Base-by-base conservation (phyloP, 108 stramenopile species). In the Nitzschia palea region DNA sequence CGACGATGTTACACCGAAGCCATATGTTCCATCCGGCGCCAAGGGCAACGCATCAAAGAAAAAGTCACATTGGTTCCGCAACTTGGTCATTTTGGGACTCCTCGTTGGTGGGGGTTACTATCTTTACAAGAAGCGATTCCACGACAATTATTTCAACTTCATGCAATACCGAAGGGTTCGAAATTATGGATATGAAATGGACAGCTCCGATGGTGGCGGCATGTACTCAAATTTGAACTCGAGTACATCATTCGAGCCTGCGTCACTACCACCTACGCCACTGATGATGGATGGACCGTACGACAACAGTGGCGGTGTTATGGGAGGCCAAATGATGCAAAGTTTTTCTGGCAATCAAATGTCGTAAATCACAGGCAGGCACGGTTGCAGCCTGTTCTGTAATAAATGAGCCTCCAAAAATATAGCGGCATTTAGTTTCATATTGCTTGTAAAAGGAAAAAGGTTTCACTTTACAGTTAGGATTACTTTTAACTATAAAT, bases 261-360 rank as follows among this genome's bases (percentile, higher is more conserved):
- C 93, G 10, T 58, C 86, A 0, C 76, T 94, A 36, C 93, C 93
- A 54, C 93, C 93, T 0, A 78, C 86, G 22, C 89, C 93, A 6
- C 78, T 65, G 14, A 80, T 84, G 69, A 67, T 65, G 65, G 65
- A 36, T 30, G 40, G 40, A 2, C 12, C 5, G 20, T 52, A 22
- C 51, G 27, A 25, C 23, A 20, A 14, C 17, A 29, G 29, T 31
- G 54, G 54, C 17, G 47, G 47, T 20, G 22, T 48, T 12, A 18
- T 48, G 9, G n/a, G 8, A 4, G 47, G 47, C 18, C 4, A 4
- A 4, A 8, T n/a, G 15, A 48, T 48, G 47, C 17, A 20, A 10
- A 48, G 5, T 4, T 18, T 48, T 10, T 12, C 18, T 5, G 47
- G 47, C 9, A 10, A 48, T 20, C 47, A 48, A 48, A 48, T 48